Conservation (phyloP, 495 filamentous ascomycete genomes). For the Pseudevernia furfuracea region DNA sequence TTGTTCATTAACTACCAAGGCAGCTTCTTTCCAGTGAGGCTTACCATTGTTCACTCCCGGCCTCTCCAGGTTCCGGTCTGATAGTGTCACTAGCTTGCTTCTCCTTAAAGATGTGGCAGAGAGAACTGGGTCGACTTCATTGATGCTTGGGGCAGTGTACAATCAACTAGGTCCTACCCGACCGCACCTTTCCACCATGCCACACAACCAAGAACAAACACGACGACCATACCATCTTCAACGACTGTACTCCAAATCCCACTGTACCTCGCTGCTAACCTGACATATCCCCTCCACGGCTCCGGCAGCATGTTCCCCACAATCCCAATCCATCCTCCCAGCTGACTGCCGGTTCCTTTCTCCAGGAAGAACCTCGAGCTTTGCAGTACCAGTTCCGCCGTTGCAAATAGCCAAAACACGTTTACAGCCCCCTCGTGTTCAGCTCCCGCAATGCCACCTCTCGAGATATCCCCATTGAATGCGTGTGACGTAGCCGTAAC, state of each 20-base stretch:
- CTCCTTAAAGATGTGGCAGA: background rate
- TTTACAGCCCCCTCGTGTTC: conserved; percentile 30
- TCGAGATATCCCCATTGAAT: conserved; percentile 49
- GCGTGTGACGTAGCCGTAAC: conserved; percentile 52
- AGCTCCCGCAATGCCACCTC: conserved; percentile 20
- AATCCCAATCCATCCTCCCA: conserved; percentile 50
- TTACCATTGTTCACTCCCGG: background rate
- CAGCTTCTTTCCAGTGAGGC: background rate
- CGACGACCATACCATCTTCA: conserved; percentile 56
- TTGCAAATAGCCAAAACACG: conserved; percentile 73
- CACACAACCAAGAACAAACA: conserved; percentile 70
- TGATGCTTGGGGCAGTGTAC: background rate
- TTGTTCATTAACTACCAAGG: background rate
- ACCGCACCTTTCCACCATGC: conserved; percentile 36
- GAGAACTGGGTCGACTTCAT: background rate
- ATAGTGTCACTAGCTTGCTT: background rate
- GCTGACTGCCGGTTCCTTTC: conserved; percentile 28
- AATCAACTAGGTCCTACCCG: background rate
- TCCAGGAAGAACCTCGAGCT: conserved; percentile 59
- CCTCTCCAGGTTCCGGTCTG: background rate
- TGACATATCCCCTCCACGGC: conserved; percentile 47
- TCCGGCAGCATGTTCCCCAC: conserved; percentile 52
- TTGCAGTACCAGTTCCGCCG: conserved; percentile 67
- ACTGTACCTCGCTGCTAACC: conserved; percentile 57
- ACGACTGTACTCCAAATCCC: conserved; percentile 58